Base-by-base conservation (phyloP, 2,329 filamentous ascomycete species). In the Drechslerella dactyloides region DNA sequence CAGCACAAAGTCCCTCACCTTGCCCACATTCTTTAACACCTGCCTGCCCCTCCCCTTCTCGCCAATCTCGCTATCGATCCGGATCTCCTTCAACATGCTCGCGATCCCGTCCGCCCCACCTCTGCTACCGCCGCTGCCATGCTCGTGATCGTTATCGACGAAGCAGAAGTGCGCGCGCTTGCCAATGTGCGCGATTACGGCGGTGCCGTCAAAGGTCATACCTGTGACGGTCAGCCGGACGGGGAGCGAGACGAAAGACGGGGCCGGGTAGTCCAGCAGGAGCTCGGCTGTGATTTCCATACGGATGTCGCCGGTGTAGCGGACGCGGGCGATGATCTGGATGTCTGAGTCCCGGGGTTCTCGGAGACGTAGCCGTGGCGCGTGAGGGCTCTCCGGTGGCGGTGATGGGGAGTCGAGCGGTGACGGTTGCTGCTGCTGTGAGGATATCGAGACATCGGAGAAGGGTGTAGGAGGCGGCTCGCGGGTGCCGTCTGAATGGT, bases 31-130 rank as follows among this genome's bases (percentile, higher is more conserved):
- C 84, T 97, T 97, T 70, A 99, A 82, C 52, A 93, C 94, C 81
- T 97, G 93, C 81, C 94, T 96, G 24, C 91, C 91, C 70, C 90
- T 89, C 77, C 96, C 92, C 75, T 92, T 87, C 79, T 94, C 89
- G 5, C 94, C 94, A 79, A 99, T 99, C 81, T 99, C 94, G 79
- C 93, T 97, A 80, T 99, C 94, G 5, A 99, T 93, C 75, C 89
- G 88, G 76, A 99, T 96, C 80, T 97, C 91, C 79, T 96, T 91
- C 63, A 99, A 81, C 66, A 97, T 81, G 0, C 91, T 91, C 2
- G 90, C 92, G 69, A 91, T 84, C 66, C 79, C 78, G 61, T 77
- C 78, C 48, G 79, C 80, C 53, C 80, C 80, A 48, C 79, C 79
- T 24, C 83, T 82, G n/a, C 84, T 83, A 69, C 56, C 11, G 53